A percentile compares a stretch with the other conserved stretches of the same genome.
Conservation (phyloP, 176 grass and related monocot species). For the Metroxylon sagu region DNA sequence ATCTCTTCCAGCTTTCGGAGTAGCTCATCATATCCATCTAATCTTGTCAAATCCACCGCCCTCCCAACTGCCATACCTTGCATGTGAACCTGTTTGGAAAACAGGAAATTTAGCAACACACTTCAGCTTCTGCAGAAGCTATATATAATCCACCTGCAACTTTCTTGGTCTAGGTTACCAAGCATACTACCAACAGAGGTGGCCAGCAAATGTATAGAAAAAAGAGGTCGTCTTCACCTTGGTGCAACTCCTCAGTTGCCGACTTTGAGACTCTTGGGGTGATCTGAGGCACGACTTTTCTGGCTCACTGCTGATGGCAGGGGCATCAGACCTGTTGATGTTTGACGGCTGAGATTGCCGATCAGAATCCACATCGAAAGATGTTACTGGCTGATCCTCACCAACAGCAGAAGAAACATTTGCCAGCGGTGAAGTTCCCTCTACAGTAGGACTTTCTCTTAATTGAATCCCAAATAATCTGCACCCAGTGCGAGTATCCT, state of each 20-base stretch:
- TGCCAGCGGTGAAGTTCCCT: conserved; percentile 20
- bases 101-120: background rate
- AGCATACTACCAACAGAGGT: no score
- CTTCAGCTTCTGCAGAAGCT: no score
- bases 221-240: conserved; percentile 42
- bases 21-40: conserved; percentile 52
- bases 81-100: conserved; percentile 64
- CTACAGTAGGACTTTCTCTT: conserved; percentile 33
- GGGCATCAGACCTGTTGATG: conserved; percentile 38
- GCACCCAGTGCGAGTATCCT: conserved; percentile 42
- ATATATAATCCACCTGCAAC: no score
- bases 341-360: conserved; percentile 44
- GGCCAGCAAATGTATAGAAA: background rate
- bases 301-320: conserved; percentile 37
- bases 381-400: conserved; percentile 34
- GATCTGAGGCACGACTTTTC: conserved; percentile 14
- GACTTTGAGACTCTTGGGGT: conserved; percentile 44
- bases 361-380: conserved; percentile 31
- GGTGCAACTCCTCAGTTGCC: conserved; percentile 83
- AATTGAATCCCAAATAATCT: conserved; percentile 92
- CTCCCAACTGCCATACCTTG: conserved; percentile 87
- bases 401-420: conserved; percentile 19
- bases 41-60: conserved; percentile 79
- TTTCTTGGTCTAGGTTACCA: no score
- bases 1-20: conserved; percentile 65